Conservation (phyloP, 2,329 filamentous ascomycete species). For the Tolypocladium pustulatum region DNA sequence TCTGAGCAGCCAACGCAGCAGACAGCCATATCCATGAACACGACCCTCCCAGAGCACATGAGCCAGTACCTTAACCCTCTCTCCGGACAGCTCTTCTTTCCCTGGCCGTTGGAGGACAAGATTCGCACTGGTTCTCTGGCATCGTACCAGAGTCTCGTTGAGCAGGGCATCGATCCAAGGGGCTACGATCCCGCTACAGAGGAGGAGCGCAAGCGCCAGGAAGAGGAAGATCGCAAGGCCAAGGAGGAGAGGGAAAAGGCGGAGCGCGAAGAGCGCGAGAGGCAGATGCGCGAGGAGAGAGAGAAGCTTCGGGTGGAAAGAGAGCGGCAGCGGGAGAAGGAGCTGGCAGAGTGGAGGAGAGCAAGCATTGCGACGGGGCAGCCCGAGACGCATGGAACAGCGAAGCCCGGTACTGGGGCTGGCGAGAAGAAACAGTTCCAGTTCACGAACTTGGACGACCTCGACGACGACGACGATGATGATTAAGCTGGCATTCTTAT, state of each 20-base stretch:
- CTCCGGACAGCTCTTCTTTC: constrained; percentile 53
- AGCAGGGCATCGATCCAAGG: constrained; percentile 51
- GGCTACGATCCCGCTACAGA: constrained; percentile 48
- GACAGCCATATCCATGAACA: constrained; percentile 20
- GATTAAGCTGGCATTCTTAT: neutral
- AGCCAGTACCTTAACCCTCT: constrained; percentile 43
- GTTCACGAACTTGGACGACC: constrained; percentile 42
- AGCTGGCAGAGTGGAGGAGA: constrained; percentile 29
- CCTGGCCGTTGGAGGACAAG: constrained; percentile 64
- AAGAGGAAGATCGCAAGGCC: constrained; percentile 37
- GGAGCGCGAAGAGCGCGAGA: constrained; percentile 36
- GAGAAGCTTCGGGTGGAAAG: constrained; percentile 29
- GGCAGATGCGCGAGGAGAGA: constrained; percentile 26
- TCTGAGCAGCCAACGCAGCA: constrained; percentile 23
- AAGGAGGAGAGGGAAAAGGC: constrained; percentile 35
- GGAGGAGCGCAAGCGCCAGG: constrained; percentile 37
- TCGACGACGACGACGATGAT: constrained; percentile 36
- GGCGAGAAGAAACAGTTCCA: constrained; percentile 43
- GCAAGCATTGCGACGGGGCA: constrained; percentile 21
- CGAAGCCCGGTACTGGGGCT: constrained; percentile 13
- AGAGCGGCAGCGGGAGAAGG: constrained; percentile 30
- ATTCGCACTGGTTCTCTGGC: constrained; percentile 61
- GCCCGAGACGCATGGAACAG: constrained; percentile 13
- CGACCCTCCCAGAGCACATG: constrained; percentile 37
- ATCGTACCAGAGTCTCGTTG: constrained; percentile 48